These are phyloP conservation scores for Graphiopsis chlorocephala DNA, from an alignment of 2,329 filamentous ascomycete genomes.

Conservation along the genomic window DNA sequence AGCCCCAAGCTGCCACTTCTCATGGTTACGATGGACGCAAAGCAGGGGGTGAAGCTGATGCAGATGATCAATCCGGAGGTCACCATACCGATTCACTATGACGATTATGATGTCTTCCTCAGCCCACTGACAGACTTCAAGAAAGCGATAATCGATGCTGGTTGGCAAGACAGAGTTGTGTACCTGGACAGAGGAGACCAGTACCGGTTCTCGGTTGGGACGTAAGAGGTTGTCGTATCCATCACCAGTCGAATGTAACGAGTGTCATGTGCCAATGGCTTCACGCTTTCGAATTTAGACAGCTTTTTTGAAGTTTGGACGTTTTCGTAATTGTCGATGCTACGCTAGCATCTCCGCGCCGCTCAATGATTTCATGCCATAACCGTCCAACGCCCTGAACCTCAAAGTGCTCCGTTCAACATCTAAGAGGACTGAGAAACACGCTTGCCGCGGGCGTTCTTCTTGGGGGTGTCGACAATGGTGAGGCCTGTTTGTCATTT, in stretches of 20 bases:
- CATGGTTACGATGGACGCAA: slow-evolving; percentile 69
- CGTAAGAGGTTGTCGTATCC: background rate
- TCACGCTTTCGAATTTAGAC: background rate
- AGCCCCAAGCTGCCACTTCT: slow-evolving; percentile 56
- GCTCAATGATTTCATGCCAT: slow-evolving; percentile 13
- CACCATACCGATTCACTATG: slow-evolving; percentile 63
- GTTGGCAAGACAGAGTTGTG: slow-evolving; percentile 53
- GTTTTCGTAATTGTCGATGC: slow-evolving; percentile 16
- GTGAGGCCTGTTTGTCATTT: slow-evolving; percentile 48
- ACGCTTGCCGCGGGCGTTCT: slow-evolving; percentile 59
- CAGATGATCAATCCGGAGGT: slow-evolving; percentile 58
- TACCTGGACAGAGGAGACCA: slow-evolving; percentile 60
- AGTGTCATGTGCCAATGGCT: background rate
- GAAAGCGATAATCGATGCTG: slow-evolving; percentile 52
- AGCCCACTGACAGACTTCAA: slow-evolving; percentile 61
- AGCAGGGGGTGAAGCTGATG: slow-evolving; percentile 61
- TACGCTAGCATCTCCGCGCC: slow-evolving; percentile 14
- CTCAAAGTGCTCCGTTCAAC: slow-evolving; percentile 6
- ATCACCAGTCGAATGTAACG: background rate
- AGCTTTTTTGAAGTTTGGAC: slow-evolving; percentile 12
- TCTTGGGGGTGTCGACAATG: slow-evolving; percentile 61
- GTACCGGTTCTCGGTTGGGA: slow-evolving; percentile 52
- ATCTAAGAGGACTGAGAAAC: slow-evolving; percentile 31
- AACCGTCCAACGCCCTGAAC: slow-evolving; percentile 14
- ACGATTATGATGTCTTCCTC: slow-evolving; percentile 63